Evolutionary conservation across 352 stramenopile species (phyloP), one percentile per base, ranked within the genome.

Genomic region (Phytophthora colocasiae): DNA sequence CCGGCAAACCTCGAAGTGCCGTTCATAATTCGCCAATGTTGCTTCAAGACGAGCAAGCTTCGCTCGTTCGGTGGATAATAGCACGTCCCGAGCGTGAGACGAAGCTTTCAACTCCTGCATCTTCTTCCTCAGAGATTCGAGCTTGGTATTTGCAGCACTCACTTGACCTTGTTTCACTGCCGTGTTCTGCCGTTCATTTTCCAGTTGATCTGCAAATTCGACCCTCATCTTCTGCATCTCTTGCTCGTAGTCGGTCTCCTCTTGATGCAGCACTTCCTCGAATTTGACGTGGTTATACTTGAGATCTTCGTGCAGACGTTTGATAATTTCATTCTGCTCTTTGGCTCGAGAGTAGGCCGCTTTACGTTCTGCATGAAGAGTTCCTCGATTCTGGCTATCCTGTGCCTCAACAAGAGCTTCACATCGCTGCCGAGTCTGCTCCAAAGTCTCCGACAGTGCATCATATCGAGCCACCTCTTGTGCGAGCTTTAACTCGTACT

Each of bases 401-500:
- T 95, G 85, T 0, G 81, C 71, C 53, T 97, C 89, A 6, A 98
- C 79, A 0, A 98, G 66, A 17, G 87, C 85, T 56, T 96, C 92
- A 48, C 91, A 98, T 9, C 87, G 83, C 63, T 98, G 92, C 3
- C 95, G 83, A 1, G 95, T 93, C 38, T 92, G 77, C 68, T 98
- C 90, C 36, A 98, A 79, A 5, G 81, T 91, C 71, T 98, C 92
- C 0, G 87, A 93, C 0, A 97, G 66, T 5, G 83, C 76, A 41
- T 98, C 92, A 54, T 96, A 98, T 15, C 92, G 72, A 48, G 85
- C 69, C 19, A 97, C 77, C 58, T 98, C 92, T 43, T 97, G 78
- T 7, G 93, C 91, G 0, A 98, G 66, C 40, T 96, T 96, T 19
- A 92, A 84, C 57, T 98, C 92, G 64, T 97, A 98, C 60, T 97